Conservation (phyloP, 1,284 basidiomycete species). For the Ceratobasidium sp. region DNA sequence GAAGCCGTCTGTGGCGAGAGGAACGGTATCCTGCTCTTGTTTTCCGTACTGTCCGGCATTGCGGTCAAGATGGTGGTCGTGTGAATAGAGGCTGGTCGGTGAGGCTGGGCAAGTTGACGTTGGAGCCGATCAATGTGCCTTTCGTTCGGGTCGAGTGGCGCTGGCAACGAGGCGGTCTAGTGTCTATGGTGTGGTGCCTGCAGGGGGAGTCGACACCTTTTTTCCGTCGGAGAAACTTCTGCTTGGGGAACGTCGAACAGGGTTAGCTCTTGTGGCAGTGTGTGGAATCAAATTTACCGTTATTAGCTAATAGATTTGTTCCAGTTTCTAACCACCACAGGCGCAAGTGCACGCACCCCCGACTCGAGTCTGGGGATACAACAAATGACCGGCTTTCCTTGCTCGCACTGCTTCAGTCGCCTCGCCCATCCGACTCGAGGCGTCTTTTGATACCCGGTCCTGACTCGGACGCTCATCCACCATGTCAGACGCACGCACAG, state of each 20-base stretch:
- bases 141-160: neutral
- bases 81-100: neutral
- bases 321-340: too few relatives aligned
- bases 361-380: too few relatives aligned
- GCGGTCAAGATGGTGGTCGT: neutral
- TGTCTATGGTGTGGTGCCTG: neutral
- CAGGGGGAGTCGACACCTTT: neutral
- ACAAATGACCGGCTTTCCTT: too few relatives aligned
- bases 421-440: too few relatives aligned
- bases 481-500: neutral
- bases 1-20: constrained; percentile 68
- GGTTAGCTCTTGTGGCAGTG: constrained; percentile 5
- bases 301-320: too few relatives aligned
- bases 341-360: too few relatives aligned
- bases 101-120: neutral
- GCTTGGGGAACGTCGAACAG: constrained; percentile 1
- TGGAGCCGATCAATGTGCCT: neutral
- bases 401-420: too few relatives aligned
- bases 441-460: neutral
- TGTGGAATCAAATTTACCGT: neutral
- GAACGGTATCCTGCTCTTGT: constrained; percentile 35
- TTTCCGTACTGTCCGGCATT: constrained; percentile 8
- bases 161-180: neutral
- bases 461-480: neutral
- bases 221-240: neutral